Evolutionary conservation across 768 basidiomycete genomes (phyloP).

Genomic region (Cyclocybe aegerita): DNA sequence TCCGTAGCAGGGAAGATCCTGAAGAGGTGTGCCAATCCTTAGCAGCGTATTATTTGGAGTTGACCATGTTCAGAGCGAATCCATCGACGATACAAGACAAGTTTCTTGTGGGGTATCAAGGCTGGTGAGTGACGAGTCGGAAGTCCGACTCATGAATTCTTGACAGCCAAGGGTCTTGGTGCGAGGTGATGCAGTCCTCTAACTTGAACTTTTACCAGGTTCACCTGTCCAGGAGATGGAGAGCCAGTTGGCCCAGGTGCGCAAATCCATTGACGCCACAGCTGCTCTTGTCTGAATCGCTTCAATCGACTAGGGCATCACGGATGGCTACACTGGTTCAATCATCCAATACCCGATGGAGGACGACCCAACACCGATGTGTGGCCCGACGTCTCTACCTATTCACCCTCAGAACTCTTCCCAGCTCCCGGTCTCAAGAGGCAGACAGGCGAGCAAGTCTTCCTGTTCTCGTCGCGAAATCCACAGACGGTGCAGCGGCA

Average conservation of each 20-base stretch:
- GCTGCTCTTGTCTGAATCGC: not conserved
- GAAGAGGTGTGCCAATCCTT: constrained; percentile 34
- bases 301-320: constrained; percentile 52
- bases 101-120: constrained; percentile 84
- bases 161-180: not conserved
- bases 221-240: constrained; percentile 70
- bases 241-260: constrained; percentile 62
- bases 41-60: not conserved
- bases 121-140: too few relatives aligned
- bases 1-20: constrained; percentile 31
- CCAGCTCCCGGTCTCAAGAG: constrained; percentile 65
- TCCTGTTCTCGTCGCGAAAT: constrained; percentile 79
- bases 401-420: constrained; percentile 69
- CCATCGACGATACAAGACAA: constrained; percentile 82
- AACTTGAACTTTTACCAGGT: constrained; percentile 42
- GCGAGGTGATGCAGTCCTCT: not conserved
- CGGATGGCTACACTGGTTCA: constrained; percentile 88
- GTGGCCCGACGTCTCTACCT: constrained; percentile 78
- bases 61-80: constrained; percentile 46
- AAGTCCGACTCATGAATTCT: not conserved
- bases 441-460: constrained; percentile 54
- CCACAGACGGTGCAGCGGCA: constrained; percentile 73
- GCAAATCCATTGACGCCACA: not conserved
- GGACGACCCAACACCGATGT: constrained; percentile 74
- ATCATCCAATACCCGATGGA: constrained; percentile 62